Base-by-base conservation (phyloP, 176 grass and related monocot species). In the Rhynchospora pubera region DNA sequence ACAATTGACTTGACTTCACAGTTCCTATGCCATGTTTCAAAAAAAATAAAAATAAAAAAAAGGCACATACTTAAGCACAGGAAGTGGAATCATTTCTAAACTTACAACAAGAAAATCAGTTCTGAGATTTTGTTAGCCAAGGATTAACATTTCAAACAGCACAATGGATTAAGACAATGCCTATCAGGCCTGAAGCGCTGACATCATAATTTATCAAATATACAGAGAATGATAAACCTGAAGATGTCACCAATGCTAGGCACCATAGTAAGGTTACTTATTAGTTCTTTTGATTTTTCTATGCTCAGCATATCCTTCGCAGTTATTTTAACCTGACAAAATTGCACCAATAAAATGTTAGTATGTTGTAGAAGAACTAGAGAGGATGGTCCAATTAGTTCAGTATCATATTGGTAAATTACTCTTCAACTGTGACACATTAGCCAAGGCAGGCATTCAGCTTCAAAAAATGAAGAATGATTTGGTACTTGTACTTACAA, bases 161-260 rank as follows among this genome's bases (percentile, higher is more conserved):
- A 75, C 61, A 80, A 82, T 79, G 32, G 61, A 79, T 79, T 10
- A 7, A 11, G 4, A 43, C 21, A 58, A 71, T 59, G 77, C 39
- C 63, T 24, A 60, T 83, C 21, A 74, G 51, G 43, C 18, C 43
- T 75, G 65, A 74, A 80, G 32, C 21, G 16, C 23, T 22, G 48
- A 11, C 44, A 82, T 82, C 26, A 53, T 19, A 63, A 74, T 72
- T 47, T 26, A 64, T 62, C 16, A 57, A 34, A 52, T 61, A 55
- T 86, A 57, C 5, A 83, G 44, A 74, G 51, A 58, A 84, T 83
- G 67, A 53, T 52, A 64, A 47, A 94, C 92, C 92, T 94, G 87
- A 91, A 98, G 77, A 98, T 87, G 87, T 98, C 88, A 87, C 95
- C 95, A 28, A 98, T 85, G 80, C 86, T 94, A 79, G 95, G 95